Evolutionary conservation across 2,329 filamentous ascomycete genomes (phyloP).

Genomic region (Fusarium drepaniforme): DNA sequence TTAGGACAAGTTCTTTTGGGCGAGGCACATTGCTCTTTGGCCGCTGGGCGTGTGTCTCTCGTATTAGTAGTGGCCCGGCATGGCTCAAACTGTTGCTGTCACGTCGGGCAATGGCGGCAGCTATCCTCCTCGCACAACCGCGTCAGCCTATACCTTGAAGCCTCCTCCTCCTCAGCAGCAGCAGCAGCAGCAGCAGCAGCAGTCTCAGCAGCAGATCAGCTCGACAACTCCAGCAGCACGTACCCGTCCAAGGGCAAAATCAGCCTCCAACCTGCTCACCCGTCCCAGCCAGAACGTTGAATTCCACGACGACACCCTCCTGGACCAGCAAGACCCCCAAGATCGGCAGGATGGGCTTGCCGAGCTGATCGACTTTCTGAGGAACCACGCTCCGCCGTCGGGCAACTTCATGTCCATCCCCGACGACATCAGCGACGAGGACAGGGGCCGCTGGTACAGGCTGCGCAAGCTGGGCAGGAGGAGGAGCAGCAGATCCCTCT

Average conservation of each 20-base stretch:
- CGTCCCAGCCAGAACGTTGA: conserved; percentile 24
- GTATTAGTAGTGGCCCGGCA: conserved; percentile 37
- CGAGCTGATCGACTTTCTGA: conserved; percentile 62
- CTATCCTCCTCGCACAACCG: conserved; percentile 32
- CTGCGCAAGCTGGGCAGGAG: conserved; percentile 56
- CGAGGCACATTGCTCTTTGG: conserved; percentile 1
- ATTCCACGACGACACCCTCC: conserved; percentile 38
- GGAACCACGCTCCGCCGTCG: conserved; percentile 61
- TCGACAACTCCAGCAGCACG: conserved; percentile 16
- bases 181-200: conserved; percentile 23
- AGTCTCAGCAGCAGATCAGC: conserved; percentile 5
- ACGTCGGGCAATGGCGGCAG: conserved; percentile 36
- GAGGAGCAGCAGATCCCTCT: conserved; percentile 53
- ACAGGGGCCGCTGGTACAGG: conserved; percentile 55
- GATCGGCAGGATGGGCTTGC: conserved; percentile 45
- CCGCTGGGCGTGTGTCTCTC: conserved; percentile 3
- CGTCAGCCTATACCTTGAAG: conserved; percentile 13
- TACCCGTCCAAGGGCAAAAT: conserved; percentile 39
- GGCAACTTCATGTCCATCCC: conserved; percentile 64
- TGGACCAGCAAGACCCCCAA: conserved; percentile 30
- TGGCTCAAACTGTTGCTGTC: conserved; percentile 41
- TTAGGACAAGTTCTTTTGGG: conserved; percentile 20
- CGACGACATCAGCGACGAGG: conserved; percentile 44
- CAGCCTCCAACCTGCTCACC: conserved; percentile 38
- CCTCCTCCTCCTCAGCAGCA: conserved; percentile 16